Conservation (phyloP, 306 rosid species). For the Cucurbita maxima region DNA sequence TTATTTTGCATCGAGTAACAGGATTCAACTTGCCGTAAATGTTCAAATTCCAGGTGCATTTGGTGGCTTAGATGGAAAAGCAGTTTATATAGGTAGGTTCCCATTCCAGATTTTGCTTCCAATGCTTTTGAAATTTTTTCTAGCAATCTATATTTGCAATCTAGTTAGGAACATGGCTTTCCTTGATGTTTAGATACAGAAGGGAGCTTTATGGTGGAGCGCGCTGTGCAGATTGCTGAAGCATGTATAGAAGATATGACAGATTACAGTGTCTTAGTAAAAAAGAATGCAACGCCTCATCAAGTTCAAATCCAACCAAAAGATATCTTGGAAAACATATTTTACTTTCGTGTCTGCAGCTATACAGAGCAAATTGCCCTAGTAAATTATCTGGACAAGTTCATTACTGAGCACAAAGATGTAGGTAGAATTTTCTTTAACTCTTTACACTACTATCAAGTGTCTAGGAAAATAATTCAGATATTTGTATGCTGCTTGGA, state of each 20-base stretch:
- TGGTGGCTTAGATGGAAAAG: slow-evolving; percentile 84
- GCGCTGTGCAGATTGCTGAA: slow-evolving; percentile 78
- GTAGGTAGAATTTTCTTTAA: slow-evolving; percentile 28
- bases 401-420: slow-evolving; percentile 65
- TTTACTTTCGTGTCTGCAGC: slow-evolving; percentile 76
- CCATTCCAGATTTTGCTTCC: not conserved
- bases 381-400: slow-evolving; percentile 70
- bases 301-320: slow-evolving; percentile 40
- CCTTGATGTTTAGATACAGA: slow-evolving; percentile 53
- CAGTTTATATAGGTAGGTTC: slow-evolving; percentile 64
- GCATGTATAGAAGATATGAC: slow-evolving; percentile 70
- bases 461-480: not conserved
- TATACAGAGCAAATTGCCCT: slow-evolving; percentile 82
- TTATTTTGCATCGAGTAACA: slow-evolving; percentile 16
- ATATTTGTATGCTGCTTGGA: not conserved
- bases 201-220: slow-evolving; percentile 95
- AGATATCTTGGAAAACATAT: slow-evolving; percentile 59
- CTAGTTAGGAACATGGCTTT: slow-evolving; percentile 5
- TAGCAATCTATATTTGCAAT: slow-evolving; percentile 7
- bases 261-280: slow-evolving; percentile 29
- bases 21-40: slow-evolving; percentile 92
- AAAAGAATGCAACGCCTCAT: slow-evolving; percentile 31
- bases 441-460: not conserved
- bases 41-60: slow-evolving; percentile 71
- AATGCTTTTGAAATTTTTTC: slow-evolving; percentile 1